A percentile compares a stretch with the other conserved stretches of the same genome.
phyloP scores from a whole-genome alignment of 1,284 basidiomycete genomes.

The Cutaneotrichosporon curvatum region DNA sequence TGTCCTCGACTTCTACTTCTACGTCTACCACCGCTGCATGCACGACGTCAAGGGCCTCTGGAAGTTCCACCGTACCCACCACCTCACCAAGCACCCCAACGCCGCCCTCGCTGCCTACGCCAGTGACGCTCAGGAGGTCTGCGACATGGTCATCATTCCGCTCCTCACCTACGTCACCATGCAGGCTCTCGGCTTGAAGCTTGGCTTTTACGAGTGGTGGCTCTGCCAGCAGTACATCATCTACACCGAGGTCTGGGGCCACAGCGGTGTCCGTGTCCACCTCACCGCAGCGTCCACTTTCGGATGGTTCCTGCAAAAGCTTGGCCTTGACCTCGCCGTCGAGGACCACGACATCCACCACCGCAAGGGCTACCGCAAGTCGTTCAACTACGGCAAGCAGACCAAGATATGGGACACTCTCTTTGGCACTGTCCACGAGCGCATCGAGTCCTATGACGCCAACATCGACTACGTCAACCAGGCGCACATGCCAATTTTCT shows the following conservation, averaged over 20 bases:
- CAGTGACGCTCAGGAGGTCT: constrained; percentile 3
- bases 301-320: neutral
- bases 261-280: constrained; percentile 3
- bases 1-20: constrained; percentile 5
- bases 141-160: constrained; percentile 2
- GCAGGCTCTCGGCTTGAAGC: neutral
- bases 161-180: constrained; percentile 2
- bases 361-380: constrained; percentile 7
- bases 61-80: constrained; percentile 7
- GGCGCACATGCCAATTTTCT: neutral
- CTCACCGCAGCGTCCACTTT: constrained; percentile 1
- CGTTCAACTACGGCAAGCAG: constrained; percentile 7
- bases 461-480: constrained; percentile 3
- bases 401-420: constrained; percentile 5
- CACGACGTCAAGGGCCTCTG: constrained; percentile 6
- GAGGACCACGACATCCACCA: constrained; percentile 9
- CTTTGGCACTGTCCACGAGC: constrained; percentile 2
- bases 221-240: constrained; percentile 8
- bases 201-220: constrained; percentile 6
- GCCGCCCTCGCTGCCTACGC: constrained; percentile 3
- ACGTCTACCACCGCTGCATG: constrained; percentile 6
- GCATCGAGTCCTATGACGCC: constrained; percentile 1
- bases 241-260: constrained; percentile 6
- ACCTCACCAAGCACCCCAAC: constrained; percentile 9
- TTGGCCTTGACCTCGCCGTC: constrained; percentile 4